phyloP scores from a whole-genome alignment of 2,329 filamentous ascomycete species.

The Periconia digitata region DNA sequence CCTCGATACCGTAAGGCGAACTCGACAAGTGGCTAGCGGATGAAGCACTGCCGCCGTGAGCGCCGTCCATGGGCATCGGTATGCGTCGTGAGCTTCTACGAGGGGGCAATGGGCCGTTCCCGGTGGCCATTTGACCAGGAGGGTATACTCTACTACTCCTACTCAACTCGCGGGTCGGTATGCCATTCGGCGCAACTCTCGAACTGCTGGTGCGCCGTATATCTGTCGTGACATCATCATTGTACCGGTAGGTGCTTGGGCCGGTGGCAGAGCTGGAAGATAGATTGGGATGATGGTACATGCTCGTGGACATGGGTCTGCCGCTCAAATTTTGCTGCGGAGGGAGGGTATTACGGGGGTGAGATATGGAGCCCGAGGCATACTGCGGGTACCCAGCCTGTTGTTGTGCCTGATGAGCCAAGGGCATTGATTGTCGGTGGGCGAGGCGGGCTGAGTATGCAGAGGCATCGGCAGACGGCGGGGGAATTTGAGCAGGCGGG shows the following conservation, averaged over 20 bases:
- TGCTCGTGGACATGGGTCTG: constrained; percentile 48
- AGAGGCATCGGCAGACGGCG: constrained; percentile 27
- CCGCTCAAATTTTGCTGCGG: constrained; percentile 35
- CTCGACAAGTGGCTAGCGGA: constrained; percentile 26
- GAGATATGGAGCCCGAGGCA: constrained; percentile 24
- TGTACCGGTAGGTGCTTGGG: constrained; percentile 50
- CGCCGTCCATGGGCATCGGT: constrained; percentile 59
- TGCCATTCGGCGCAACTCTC: constrained; percentile 60
- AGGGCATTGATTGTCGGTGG: constrained; percentile 48
- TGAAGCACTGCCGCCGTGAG: constrained; percentile 17
- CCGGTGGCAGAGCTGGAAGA: constrained; percentile 48
- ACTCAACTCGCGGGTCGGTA: constrained; percentile 69
- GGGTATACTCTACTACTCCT: constrained; percentile 70
- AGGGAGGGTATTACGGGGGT: constrained; percentile 27
- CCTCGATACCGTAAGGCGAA: constrained; percentile 57
- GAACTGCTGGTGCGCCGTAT: constrained; percentile 62
- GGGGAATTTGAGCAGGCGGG: constrained; percentile 25
- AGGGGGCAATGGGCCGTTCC: constrained; percentile 68
- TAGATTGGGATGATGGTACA: constrained; percentile 53
- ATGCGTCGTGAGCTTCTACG: constrained; percentile 75
- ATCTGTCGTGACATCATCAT: constrained; percentile 45
- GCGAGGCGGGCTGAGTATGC: constrained; percentile 38
- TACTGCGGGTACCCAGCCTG: constrained; percentile 37
- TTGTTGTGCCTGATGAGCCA: constrained; percentile 46
- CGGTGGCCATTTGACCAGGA: constrained; percentile 55